These are phyloP conservation scores for Chamaenerion angustifolium DNA, from an alignment of 345 rosid species.

Conservation along the genomic window DNA sequence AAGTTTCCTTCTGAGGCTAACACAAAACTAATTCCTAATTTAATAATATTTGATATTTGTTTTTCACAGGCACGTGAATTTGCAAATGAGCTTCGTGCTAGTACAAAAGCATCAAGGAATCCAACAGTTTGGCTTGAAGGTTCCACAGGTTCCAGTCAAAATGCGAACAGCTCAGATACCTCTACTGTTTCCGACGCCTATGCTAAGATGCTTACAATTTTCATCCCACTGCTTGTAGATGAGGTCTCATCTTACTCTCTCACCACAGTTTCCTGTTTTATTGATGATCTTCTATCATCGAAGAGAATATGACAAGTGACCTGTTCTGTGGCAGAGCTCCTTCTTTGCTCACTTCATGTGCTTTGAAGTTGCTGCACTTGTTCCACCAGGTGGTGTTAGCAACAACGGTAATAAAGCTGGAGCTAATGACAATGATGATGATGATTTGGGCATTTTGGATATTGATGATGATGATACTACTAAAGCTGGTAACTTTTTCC, in stretches of 20 bases:
- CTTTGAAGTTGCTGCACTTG: slow-evolving; percentile 95
- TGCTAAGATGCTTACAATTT: slow-evolving; percentile 92
- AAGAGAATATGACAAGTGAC: slow-evolving; percentile 2
- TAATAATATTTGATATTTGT: no score
- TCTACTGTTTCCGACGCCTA: slow-evolving; percentile 93
- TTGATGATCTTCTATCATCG: slow-evolving; percentile 8
- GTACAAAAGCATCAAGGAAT: slow-evolving; percentile 90
- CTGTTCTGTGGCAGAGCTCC: slow-evolving; percentile 68
- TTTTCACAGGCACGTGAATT: slow-evolving; percentile 99
- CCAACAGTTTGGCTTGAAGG: slow-evolving; percentile 97
- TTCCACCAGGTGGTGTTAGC: slow-evolving; percentile 60
- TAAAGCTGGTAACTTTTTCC: slow-evolving; percentile 44
- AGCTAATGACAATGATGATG: slow-evolving; percentile 40
- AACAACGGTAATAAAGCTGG: slow-evolving; percentile 50
- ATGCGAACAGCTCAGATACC: slow-evolving; percentile 55
- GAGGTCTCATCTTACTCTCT: slow-evolving; percentile 38
- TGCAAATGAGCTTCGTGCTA: slow-evolving; percentile 98
- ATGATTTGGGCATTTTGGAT: slow-evolving; percentile 95
- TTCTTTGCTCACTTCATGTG: slow-evolving; percentile 99
- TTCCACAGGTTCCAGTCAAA: slow-evolving; percentile 66
- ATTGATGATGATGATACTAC: slow-evolving; percentile 68
- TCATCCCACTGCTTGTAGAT: slow-evolving; percentile 95
- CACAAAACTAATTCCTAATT: no score
- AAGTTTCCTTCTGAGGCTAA: slow-evolving; percentile 3
- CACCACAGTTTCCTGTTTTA: slow-evolving; percentile 5